phyloP scores from a whole-genome alignment of 2,329 filamentous ascomycete species.

The Penicillium sp. region DNA sequence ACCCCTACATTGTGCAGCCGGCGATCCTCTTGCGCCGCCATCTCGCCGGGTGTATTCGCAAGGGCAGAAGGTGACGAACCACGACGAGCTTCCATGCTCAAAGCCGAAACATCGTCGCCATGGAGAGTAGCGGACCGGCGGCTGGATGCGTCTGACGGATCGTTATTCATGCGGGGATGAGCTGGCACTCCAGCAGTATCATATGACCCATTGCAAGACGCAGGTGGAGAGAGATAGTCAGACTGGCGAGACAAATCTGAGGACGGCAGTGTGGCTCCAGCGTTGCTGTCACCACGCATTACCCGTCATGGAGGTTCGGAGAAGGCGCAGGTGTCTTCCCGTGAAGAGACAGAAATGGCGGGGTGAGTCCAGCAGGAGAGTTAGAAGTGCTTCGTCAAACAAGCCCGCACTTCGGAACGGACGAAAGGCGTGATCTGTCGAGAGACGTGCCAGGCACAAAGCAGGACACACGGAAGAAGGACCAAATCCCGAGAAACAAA shows the following conservation, averaged over 20 bases:
- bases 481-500: conserved; percentile 3
- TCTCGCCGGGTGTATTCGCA: conserved; percentile 1
- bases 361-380: neutral
- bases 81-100: conserved; percentile 5
- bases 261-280: conserved; percentile 2
- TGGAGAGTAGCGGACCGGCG: conserved; percentile 2
- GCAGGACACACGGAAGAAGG: neutral
- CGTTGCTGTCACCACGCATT: conserved; percentile 20
- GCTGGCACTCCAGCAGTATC: conserved; percentile 14
- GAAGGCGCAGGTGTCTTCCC: neutral
- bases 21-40: conserved; percentile 21
- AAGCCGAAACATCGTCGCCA: conserved; percentile 2
- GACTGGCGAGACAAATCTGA: conserved; percentile 6
- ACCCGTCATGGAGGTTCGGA: conserved; percentile 16
- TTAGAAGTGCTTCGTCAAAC: neutral
- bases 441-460: conserved; percentile 11
- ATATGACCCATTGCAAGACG: conserved; percentile 23
- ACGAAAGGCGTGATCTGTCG: conserved; percentile 1
- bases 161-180: conserved; percentile 20
- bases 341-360: conserved; percentile 5
- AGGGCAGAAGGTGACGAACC: neutral
- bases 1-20: conserved; percentile 26
- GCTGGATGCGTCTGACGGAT: conserved; percentile 5
- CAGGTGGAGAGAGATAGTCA: conserved; percentile 6
- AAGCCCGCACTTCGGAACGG: neutral